Conservation (phyloP, 108 stramenopile species). For the Fragilariopsis cylindrus region DNA sequence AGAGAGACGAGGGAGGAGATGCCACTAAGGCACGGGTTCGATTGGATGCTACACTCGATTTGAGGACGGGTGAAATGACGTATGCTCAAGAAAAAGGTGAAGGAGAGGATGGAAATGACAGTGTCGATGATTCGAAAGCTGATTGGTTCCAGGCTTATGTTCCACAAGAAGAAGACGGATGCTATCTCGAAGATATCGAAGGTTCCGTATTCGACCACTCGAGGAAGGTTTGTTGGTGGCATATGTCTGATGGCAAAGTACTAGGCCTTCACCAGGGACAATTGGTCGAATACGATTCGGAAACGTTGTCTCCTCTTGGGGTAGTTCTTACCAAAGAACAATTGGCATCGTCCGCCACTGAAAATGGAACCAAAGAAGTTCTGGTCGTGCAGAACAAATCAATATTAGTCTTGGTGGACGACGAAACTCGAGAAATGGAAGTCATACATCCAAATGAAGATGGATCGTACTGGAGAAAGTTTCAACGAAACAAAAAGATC, state of each 20-base stretch:
- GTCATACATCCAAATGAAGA: slow-evolving; percentile 96
- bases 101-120: background rate
- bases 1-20: slow-evolving; percentile 51
- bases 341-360: slow-evolving; percentile 45
- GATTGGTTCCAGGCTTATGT: slow-evolving; percentile 41
- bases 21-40: slow-evolving; percentile 55
- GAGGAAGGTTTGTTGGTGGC: slow-evolving; percentile 79
- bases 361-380: slow-evolving; percentile 4
- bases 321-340: slow-evolving; percentile 87
- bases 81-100: background rate
- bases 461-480: slow-evolving; percentile 93
- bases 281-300: slow-evolving; percentile 91
- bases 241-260: slow-evolving; percentile 87
- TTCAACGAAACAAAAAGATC: slow-evolving; percentile 91
- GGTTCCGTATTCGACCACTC: background rate
- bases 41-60: slow-evolving; percentile 75
- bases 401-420: slow-evolving; percentile 54
- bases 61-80: slow-evolving; percentile 31
- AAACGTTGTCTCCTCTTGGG: slow-evolving; percentile 90
- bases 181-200: slow-evolving; percentile 47
- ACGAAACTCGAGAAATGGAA: slow-evolving; percentile 34
- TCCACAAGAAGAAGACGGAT: slow-evolving; percentile 41
- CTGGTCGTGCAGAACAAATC: slow-evolving; percentile 17
- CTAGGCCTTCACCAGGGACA: slow-evolving; percentile 89
- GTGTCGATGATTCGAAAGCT: background rate